phyloP scores from a whole-genome alignment of 2,329 filamentous ascomycete genomes.

The Apiospora rasikravindrae region DNA sequence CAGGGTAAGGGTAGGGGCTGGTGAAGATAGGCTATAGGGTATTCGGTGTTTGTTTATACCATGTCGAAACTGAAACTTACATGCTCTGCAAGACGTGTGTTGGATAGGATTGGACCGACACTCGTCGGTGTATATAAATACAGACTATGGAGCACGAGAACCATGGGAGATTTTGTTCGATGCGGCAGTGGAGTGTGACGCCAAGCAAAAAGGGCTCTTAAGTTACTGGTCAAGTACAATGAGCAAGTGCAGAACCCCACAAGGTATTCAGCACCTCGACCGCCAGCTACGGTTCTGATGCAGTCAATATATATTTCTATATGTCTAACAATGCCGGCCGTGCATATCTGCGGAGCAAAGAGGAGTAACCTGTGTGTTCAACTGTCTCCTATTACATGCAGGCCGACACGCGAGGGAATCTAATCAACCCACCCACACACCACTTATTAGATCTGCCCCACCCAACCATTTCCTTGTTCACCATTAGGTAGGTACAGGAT shows the following conservation, averaged over 20 bases:
- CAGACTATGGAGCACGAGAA: background rate
- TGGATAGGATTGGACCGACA: background rate
- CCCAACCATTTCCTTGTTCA: background rate
- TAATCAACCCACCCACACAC: background rate
- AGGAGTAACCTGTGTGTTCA: background rate
- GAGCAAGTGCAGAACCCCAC: background rate
- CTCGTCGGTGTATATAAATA: background rate
- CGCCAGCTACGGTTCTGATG: too few species aligned
- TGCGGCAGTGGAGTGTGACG: background rate
- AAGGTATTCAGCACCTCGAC: too few species aligned
- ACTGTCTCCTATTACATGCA: too few species aligned
- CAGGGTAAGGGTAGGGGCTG: background rate
- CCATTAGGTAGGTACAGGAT: background rate
- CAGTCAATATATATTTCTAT: background rate
- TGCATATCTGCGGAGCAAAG: background rate
- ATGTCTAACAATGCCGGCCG: background rate
- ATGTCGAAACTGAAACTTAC: background rate
- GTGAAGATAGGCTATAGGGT: background rate
- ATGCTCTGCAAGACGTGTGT: background rate
- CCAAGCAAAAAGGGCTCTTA: background rate
- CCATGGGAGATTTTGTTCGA: too few species aligned
- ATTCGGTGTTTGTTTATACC: constrained; percentile 15
- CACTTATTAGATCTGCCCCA: background rate
- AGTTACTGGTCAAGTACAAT: background rate
- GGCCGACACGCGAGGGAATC: background rate